Evolutionary conservation across 2,329 filamentous ascomycete genomes (phyloP), one percentile per base, ranked within the genome.

Genomic region (Arthrobotrys conoides): DNA sequence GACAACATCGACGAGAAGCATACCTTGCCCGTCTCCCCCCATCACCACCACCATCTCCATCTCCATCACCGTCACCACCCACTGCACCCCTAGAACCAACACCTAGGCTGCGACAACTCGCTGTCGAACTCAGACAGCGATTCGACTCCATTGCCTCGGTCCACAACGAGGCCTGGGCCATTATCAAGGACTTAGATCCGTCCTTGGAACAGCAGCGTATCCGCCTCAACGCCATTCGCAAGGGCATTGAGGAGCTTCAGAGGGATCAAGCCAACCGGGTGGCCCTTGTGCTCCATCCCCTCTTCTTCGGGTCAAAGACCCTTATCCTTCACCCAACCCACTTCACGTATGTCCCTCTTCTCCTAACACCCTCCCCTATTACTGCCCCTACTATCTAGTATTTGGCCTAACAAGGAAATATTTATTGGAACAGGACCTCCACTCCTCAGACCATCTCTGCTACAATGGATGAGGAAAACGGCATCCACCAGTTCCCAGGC

Each of bases 401-500:
- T 16, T 0, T 14, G 14, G 14, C 2, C 12, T 41, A 12, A 41
- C 22, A 27, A 16, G 48, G 16, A 27, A 14, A n/a, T 41, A 16
- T 20, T 24, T 1, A 24, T 27, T n/a, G 36, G 14, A 41, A 24
- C 14, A 41, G 48, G 2, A n/a, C 18, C 36, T 14, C 24, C 36
- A 44, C 22, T 27, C 20, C 3, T 16, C 1, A 9, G 1, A n/a
- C 16, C 57, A 27, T 10, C 9, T 1, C 10, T 10, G 22, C 6
- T 18, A 61, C 44, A 46, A 46, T 61, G 64, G 67, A 71, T 22
- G 67, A 48, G 5, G 10, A 51, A 46, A 55, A 41, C 44, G 44
- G 48, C 48, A 51, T 55, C 38, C 65, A 57, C 33, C 65, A 69
- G 49, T 59, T 69, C 27, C 18, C 66, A 5, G 66, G 66, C 22